Base-by-base conservation (phyloP, 2,329 filamentous ascomycete genomes). In the Colletotrichum simmondsii region DNA sequence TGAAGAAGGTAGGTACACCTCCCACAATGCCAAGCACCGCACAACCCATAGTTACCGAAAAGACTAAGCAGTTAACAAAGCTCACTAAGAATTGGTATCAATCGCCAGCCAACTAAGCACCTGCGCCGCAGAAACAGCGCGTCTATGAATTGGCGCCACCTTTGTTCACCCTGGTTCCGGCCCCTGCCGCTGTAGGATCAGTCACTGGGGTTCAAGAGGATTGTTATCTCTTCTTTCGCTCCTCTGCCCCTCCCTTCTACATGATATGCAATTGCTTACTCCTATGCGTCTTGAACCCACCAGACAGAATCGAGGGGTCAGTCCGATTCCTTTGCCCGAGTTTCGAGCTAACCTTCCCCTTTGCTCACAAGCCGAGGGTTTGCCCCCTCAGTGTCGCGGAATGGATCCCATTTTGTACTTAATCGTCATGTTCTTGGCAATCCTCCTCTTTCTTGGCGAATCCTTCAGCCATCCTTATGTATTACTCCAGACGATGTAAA, bases 371-470 rank as follows among this genome's bases (percentile, higher is more conserved):
- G 24, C 28, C 19, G 4, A 11, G 4, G 14, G 5, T 8, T 19
- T 10, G 19, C 1, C 3, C 30, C 19, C 22, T 30, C 37, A n/a
- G 5, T 5, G 1, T 59, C 30, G 53, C 52, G 26, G 10, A 42
- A 54, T 59, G n/a, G 26, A 53, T 63, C 53, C 32, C 1, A 4
- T n/a, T 30, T 35, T 4, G 53, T 58, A 30, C 22, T 46, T 8
- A 54, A 37, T 54, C 24, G 19, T 60, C 59, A 46, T 26, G 16
- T 32, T 56, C 70, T 72, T 69, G 70, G 70, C 70, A 19, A 72
- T 72, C 70, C 70, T 72, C 19, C n/a, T 57, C 4, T 2, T 19
- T 28, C 59, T 64, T 63, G 59, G 65, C 70, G 35, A 49, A 72
- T 72, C 70, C 70, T 72, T 71, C 16, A 24, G n/a, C 57, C 12